Percentiles rank a stretch among this genome's conserved stretches.
These are phyloP conservation scores for Limnomonas spitsbergensis DNA, from an alignment of 139 green algal genomes.

Conservation along the genomic window DNA sequence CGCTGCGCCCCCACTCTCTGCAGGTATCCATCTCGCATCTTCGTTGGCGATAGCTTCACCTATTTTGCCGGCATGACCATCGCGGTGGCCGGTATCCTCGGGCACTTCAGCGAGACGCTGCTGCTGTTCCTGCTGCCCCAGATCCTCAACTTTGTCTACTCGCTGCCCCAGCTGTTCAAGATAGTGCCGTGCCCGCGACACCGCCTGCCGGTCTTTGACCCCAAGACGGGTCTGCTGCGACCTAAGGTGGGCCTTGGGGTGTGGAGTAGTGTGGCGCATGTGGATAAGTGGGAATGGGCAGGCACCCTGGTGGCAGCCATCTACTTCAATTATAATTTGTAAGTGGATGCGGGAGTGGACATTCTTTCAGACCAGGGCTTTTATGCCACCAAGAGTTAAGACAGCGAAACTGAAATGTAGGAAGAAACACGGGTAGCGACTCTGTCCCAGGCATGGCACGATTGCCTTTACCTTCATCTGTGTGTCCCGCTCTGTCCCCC, in stretches of 20 bases:
- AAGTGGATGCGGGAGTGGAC: no score
- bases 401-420: no score
- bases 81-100: constrained; percentile 94
- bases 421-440: no score
- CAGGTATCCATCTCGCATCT: constrained; percentile 62
- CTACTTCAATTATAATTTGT: no score
- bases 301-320: no score
- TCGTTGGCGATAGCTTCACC: constrained; percentile 99
- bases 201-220: constrained; percentile 86
- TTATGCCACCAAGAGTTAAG: no score
- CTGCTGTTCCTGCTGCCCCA: constrained; percentile 94
- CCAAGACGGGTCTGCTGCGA: constrained; percentile 72
- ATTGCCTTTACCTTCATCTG: no score
- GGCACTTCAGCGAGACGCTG: constrained; percentile 95
- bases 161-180: constrained; percentile 88
- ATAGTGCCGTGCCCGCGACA: constrained; percentile 92
- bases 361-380: no score
- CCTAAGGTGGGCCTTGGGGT: constrained; percentile 53
- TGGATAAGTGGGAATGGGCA: no score
- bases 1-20: not conserved
- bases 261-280: no score
- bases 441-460: no score
- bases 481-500: no score
- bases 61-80: constrained; percentile 98
- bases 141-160: constrained; percentile 98